Percentiles rank a stretch among this genome's conserved stretches.
Conservation (phyloP, 805 yeast genomes). For the Saturnispora zaruensis region DNA sequence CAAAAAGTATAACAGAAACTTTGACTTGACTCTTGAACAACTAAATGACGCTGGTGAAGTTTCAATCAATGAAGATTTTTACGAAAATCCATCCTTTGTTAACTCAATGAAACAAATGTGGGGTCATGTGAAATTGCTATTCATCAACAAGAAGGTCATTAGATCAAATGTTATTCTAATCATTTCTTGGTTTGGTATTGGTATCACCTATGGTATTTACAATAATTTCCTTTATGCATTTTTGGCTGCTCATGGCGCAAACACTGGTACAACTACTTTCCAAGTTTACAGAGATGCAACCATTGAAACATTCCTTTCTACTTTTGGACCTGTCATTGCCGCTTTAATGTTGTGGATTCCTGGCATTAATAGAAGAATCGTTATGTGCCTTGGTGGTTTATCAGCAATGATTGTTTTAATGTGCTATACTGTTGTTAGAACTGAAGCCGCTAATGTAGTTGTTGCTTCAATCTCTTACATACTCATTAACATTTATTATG, state of each 20-base stretch:
- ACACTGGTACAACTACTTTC: slow-evolving; percentile 32
- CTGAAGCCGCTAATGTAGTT: slow-evolving; percentile 46
- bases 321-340: slow-evolving; percentile 47
- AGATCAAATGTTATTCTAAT: slow-evolving; percentile 37
- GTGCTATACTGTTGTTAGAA: slow-evolving; percentile 54
- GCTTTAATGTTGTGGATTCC: slow-evolving; percentile 31
- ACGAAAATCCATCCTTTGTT: slow-evolving; percentile 16
- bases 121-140: slow-evolving; percentile 38
- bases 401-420: slow-evolving; percentile 50
- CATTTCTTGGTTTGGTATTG: slow-evolving; percentile 49
- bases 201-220: slow-evolving; percentile 50
- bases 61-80: slow-evolving; percentile 16
- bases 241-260: slow-evolving; percentile 42
- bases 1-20: slow-evolving; percentile 33
- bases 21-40: slow-evolving; percentile 39
- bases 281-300: slow-evolving; percentile 42
- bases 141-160: slow-evolving; percentile 37
- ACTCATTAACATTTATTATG: slow-evolving; percentile 43
- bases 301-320: slow-evolving; percentile 38
- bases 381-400: slow-evolving; percentile 43
- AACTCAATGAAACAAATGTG: slow-evolving; percentile 19
- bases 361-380: slow-evolving; percentile 47
- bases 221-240: slow-evolving; percentile 47
- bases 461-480: slow-evolving; percentile 41
- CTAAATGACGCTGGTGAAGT: slow-evolving; percentile 37